Evolutionary conservation across 768 basidiomycete genomes (phyloP), one percentile per base, ranked within the genome.

Genomic region (Hericium coralloides): DNA sequence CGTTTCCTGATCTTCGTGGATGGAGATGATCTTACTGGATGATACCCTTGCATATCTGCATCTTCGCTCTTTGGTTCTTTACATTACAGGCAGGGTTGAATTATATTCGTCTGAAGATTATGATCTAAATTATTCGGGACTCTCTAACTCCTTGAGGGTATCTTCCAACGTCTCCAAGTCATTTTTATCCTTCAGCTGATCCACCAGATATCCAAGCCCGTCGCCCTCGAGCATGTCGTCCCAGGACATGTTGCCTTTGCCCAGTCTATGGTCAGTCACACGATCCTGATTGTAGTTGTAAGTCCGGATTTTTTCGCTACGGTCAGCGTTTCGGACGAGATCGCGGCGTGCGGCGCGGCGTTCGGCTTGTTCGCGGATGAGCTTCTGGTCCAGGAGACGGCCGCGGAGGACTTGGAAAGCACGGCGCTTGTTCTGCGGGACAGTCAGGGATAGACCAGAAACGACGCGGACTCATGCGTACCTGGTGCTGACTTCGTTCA

Each of bases 301-400:
- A 4, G 97, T 98, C 59, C 97, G 75, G 57, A 98, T 89, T 69
- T 98, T 98, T 66, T 98, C 94, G 63, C 91, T 92, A 20, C 97
- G 75, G 66, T 95, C 93, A 2, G 85, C 85, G 0, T 86, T 84
- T 45, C 83, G 81, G 9, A 98, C 85, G 48, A 98, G 84, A 59
- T 74, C 84, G 37, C 82, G 76, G 12, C 93, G 77, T 3, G 79
- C 79, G 0, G 82, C 82, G 18, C 93, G 83, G 6, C 85, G 81
- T 56, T 82, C 79, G 5, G 81, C 81, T 47, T 87, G 79, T 3
- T 95, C 89, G 41, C 77, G 78, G 1, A 73, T 78, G 18, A 97
- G 72, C 65, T 87, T 91, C 23, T 78, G 75, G 64, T 94, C 92
- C 74, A 95, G 81, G 17, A 98, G 77, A 9, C 95, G 84, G 4